Evolutionary conservation across 441 rosid species (phyloP), one percentile per base, ranked within the genome.

Genomic region (Biscutella laevigata): DNA sequence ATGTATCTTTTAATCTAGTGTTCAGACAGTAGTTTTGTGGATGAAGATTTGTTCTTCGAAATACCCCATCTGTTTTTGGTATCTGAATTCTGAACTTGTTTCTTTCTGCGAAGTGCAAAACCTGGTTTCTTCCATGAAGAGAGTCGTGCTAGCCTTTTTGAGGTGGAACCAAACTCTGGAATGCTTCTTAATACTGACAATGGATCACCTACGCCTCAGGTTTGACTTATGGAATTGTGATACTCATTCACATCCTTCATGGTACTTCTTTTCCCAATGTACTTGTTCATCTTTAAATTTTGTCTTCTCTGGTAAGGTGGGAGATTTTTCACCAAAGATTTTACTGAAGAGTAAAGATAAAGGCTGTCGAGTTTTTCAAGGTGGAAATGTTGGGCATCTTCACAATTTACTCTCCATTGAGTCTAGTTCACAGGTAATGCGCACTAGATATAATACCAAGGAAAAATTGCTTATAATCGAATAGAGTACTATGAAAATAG

Each of bases 121-220:
- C 99, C 99, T 22, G 81, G 99, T 20, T 92, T 92, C 71, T 92
- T 92, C 78, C 95, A 79, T 69, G 97, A 92, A 48, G 92, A 78
- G 42, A 84, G 81, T 24, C 84, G 78, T 36, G 95, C 99, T 53
- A 82, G 71, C 71, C 81, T 92, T 49, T 92, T 88, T 73, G 95
- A 86, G 79, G 99, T 92, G 66, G 97, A 86, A 71, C 87, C 74
- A 3, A 72, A 71, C 37, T 74, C 86, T 50, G 99, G 95, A 59
- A 88, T 88, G 99, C 86, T 92, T 39, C 50, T 73, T 43, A 88
- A 92, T 60, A 88, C 99, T 27, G 97, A 92, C 69, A 86, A 92
- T 68, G 99, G 95, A 59, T 79, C 89, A 62, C 94, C 99, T 41
- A 79, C 82, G 90, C 61, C 86, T 70, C 96, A 82, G 97, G 99